Conservation (phyloP, 805 yeast genomes). For the Brettanomyces naardenensis region DNA sequence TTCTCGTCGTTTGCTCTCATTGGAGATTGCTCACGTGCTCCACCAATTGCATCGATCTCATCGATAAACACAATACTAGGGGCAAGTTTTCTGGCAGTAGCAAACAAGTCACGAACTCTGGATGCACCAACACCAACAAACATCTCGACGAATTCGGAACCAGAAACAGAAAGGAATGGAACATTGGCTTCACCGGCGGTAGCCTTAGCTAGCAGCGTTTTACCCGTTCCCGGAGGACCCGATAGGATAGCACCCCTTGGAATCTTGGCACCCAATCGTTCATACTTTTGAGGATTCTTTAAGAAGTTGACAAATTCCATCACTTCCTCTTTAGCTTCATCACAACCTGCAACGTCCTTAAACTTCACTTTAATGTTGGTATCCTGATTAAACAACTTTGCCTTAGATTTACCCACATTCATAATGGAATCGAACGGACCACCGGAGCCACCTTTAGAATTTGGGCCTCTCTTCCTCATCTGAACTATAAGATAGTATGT, state of each 20-base stretch:
- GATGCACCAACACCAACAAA: constrained; percentile 99
- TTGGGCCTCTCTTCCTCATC: constrained; percentile 33
- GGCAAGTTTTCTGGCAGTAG: constrained; percentile 86
- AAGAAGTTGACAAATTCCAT: constrained; percentile 96
- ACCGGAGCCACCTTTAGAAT: constrained; percentile 52
- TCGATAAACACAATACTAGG: constrained; percentile 96
- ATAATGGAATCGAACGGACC: constrained; percentile 80
- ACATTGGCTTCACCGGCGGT: constrained; percentile 99
- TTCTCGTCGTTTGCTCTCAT: constrained; percentile 94
- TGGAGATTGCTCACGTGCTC: constrained; percentile 56
- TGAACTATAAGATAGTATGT: constrained; percentile 53
- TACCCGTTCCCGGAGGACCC: constrained; percentile 99
- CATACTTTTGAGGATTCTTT: constrained; percentile 85
- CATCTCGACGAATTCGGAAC: constrained; percentile 98
- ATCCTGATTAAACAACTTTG: constrained; percentile 86
- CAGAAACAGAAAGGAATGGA: constrained; percentile 91
- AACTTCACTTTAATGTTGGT: constrained; percentile 84
- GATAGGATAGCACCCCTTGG: constrained; percentile 97
- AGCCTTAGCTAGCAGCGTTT: constrained; percentile 92
- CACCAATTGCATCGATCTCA: constrained; percentile 99
- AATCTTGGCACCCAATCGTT: constrained; percentile 89
- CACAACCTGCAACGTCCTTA: constrained; percentile 94
- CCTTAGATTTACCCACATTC: constrained; percentile 83
- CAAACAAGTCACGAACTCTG: constrained; percentile 91
- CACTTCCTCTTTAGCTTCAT: constrained; percentile 94